Conservation (phyloP, 352 stramenopile genomes). For the Pythium utonaiense region DNA sequence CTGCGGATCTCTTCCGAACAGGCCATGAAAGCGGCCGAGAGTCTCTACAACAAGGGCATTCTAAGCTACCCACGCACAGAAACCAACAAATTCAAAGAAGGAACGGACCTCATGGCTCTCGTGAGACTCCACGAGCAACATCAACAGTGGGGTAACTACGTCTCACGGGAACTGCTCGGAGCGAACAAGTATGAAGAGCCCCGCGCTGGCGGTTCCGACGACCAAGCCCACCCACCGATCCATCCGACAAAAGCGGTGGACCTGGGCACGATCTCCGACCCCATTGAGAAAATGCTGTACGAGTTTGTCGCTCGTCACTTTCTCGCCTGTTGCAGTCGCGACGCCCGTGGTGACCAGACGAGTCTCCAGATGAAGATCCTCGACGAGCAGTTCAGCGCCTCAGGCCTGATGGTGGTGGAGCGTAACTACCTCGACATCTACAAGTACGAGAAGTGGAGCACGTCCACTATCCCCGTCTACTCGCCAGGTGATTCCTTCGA, state of each 20-base stretch:
- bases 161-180: constrained; percentile 50
- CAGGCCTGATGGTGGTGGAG: constrained; percentile 89
- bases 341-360: constrained; percentile 90
- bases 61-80: constrained; percentile 99
- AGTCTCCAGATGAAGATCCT: constrained; percentile 87
- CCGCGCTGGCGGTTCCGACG: constrained; percentile 90
- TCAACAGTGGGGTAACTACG: constrained; percentile 77
- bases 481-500: constrained; percentile 67
- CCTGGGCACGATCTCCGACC: constrained; percentile 62
- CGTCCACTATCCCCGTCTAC: constrained; percentile 85
- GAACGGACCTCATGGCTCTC: constrained; percentile 86
- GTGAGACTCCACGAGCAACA: constrained; percentile 72
- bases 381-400: constrained; percentile 83
- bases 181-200: constrained; percentile 78
- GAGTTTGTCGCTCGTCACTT: constrained; percentile 98
- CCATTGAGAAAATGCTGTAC: constrained; percentile 94
- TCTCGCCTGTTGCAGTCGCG: constrained; percentile 96
- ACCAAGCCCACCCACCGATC: constrained; percentile 98
- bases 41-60: constrained; percentile 97
- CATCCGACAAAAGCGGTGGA: constrained; percentile 95
- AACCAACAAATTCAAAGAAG: constrained; percentile 97
- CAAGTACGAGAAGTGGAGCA: constrained; percentile 92
- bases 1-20: constrained; percentile 95
- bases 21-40: constrained; percentile 95
- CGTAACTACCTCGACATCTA: constrained; percentile 95